These are phyloP conservation scores for Blastobotrys serpentis DNA, from an alignment of 1,139 yeast species.

Conservation along the genomic window DNA sequence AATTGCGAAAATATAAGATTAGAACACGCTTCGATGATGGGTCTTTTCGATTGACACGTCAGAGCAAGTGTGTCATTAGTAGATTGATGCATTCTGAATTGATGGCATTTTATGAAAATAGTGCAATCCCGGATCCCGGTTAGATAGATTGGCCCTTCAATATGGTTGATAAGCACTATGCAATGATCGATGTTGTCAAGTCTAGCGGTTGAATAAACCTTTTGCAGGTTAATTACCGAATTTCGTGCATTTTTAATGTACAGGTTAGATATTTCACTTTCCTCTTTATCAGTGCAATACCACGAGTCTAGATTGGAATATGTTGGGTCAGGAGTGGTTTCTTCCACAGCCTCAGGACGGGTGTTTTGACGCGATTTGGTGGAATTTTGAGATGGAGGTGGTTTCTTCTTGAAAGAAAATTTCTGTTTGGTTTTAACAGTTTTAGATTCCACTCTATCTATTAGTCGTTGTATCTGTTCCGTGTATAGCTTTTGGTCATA, in stretches of 20 bases:
- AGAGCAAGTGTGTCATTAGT: constrained; percentile 23
- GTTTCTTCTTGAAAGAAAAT: constrained; percentile 21
- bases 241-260: constrained; percentile 16
- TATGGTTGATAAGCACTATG: constrained; percentile 22
- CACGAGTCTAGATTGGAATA: not conserved
- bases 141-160: constrained; percentile 32
- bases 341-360: no score
- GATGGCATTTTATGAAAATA: constrained; percentile 32
- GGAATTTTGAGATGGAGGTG: not conserved
- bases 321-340: not conserved
- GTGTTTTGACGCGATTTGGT: not conserved
- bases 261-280: constrained; percentile 4
- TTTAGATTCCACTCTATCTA: constrained; percentile 16
- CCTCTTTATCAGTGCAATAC: not conserved
- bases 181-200: constrained; percentile 26
- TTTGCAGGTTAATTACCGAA: constrained; percentile 18
- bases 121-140: constrained; percentile 23
- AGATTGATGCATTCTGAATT: constrained; percentile 36
- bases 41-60: constrained; percentile 32
- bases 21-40: constrained; percentile 34
- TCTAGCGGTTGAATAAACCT: constrained; percentile 19
- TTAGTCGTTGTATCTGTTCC: constrained; percentile 20
- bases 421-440: constrained; percentile 20
- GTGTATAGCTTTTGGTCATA: constrained; percentile 29
- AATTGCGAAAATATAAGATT: constrained; percentile 28